These are phyloP conservation scores for Ogataea pini DNA, from an alignment of 805 yeast genomes.

Conservation along the genomic window DNA sequence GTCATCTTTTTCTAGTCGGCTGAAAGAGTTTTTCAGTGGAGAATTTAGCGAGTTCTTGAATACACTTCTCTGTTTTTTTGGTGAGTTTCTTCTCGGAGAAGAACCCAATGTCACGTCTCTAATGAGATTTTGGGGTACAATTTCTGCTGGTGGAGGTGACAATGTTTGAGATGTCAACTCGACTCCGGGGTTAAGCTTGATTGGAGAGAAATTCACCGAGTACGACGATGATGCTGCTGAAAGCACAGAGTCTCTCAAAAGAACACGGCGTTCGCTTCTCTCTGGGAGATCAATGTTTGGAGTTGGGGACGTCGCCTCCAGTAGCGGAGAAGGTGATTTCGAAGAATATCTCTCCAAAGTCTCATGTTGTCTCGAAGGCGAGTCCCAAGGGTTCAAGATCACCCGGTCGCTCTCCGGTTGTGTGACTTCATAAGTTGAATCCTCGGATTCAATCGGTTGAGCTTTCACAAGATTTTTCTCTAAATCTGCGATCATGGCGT, in stretches of 20 bases:
- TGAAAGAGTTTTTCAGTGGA: slow-evolving; percentile 18
- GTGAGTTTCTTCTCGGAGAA: slow-evolving; percentile 34
- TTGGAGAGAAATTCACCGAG: slow-evolving; percentile 15
- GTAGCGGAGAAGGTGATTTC: slow-evolving; percentile 11
- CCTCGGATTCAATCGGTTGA: neutral
- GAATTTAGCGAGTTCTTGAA: slow-evolving; percentile 18
- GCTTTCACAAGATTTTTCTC: neutral
- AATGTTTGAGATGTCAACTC: slow-evolving; percentile 8
- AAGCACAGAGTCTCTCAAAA: slow-evolving; percentile 14
- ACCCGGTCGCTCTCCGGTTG: neutral
- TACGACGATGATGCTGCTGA: slow-evolving; percentile 20
- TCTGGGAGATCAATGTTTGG: slow-evolving; percentile 28
- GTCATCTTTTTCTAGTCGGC: slow-evolving; percentile 8
- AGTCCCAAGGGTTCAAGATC: slow-evolving; percentile 26
- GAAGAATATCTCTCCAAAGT: slow-evolving; percentile 18
- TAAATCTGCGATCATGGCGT: slow-evolving; percentile 3
- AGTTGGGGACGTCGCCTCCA: slow-evolving; percentile 7
- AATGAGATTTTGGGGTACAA: slow-evolving; percentile 11
- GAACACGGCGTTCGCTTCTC: slow-evolving; percentile 28
- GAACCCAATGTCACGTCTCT: slow-evolving; percentile 31
- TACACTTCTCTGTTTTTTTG: slow-evolving; percentile 21
- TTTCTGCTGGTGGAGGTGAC: neutral
- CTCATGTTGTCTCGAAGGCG: slow-evolving; percentile 27
- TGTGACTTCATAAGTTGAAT: neutral
- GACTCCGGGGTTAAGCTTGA: neutral